Base-by-base conservation (phyloP, 2,329 filamentous ascomycete species). In the Orbilia javanica region DNA sequence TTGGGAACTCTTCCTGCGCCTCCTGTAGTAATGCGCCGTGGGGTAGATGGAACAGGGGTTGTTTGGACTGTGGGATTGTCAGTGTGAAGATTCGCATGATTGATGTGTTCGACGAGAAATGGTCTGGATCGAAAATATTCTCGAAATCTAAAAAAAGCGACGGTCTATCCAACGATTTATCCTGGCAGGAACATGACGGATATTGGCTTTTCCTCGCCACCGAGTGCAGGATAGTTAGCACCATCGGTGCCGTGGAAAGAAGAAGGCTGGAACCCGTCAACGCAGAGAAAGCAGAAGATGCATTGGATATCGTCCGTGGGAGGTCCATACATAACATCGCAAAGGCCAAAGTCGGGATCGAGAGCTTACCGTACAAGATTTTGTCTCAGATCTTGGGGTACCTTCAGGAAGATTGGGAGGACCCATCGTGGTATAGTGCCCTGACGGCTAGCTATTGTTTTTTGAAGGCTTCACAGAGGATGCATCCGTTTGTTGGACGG, bases 401-500 rank as follows among this genome's bases (percentile, higher is more conserved):
- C n/a, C 27, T 66, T 0, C 25, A 52, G 2, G 34, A 31, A 5
- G 69, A 73, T 22, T 73, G 60, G 60, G 50, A 73, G 27, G 60
- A 65, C 20, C 27, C 22, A 4, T 72, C 68, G 1, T 73, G 69
- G 69, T 73, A 53, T 29, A 73, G 64, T 20, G 69, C 69, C 27
- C 18, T 66, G 20, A 55, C 50, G 11, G 48, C 69, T 13, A 73
- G 60, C 22, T 66, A 73, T 44, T 66, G 60, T 20, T 73, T 73
- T 22, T 34, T 73, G n/a, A 73, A 73, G 29, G 69, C 60, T 0
- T 57, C 44, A 2, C 48, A 66, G 15, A 48, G 48, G 31, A 65
- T 73, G 48, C 48, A 66, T 25, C 48, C 69, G 10, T 48, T 50
- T 6, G 60, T 53, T 3, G 60, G 60, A 6, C 13, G 60, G 22